Conservation (phyloP, 2,329 filamentous ascomycete species). For the Penicillium rolfsii region DNA sequence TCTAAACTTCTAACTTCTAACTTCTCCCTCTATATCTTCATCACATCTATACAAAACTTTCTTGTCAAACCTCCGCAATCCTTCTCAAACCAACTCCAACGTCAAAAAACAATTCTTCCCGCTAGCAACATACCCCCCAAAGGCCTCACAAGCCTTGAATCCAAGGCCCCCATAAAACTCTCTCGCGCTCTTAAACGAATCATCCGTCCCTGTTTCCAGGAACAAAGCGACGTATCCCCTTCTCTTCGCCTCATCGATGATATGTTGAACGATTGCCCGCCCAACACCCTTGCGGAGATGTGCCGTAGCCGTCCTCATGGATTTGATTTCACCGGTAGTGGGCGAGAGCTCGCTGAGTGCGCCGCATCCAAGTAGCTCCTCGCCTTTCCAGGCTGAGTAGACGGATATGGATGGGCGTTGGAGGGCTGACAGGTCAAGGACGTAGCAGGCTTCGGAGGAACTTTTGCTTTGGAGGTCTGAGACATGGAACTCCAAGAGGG, state of each 20-base stretch:
- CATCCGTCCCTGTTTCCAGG: background rate
- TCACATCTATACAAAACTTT: background rate
- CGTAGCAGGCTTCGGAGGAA: background rate
- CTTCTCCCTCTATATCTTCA: background rate
- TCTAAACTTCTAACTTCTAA: background rate
- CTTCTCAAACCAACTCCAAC: background rate
- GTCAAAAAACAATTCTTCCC: background rate
- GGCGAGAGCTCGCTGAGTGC: background rate
- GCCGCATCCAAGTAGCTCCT: background rate
- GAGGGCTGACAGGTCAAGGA: constrained; percentile 1
- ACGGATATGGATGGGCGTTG: background rate
- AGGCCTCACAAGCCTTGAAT: background rate
- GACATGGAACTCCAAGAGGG: background rate
- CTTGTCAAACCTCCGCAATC: background rate
- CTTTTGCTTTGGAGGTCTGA: constrained; percentile 1
- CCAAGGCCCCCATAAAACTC: background rate
- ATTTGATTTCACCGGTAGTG: background rate
- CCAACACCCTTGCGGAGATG: background rate
- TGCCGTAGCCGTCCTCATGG: background rate
- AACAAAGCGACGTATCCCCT: background rate
- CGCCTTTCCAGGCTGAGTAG: background rate
- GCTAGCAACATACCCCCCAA: background rate
- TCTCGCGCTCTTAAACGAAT: background rate
- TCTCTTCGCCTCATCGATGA: background rate
- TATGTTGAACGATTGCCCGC: background rate